Conservation (phyloP, 2,329 filamentous ascomycete species). For the Atkinsonella hypoxylon region DNA sequence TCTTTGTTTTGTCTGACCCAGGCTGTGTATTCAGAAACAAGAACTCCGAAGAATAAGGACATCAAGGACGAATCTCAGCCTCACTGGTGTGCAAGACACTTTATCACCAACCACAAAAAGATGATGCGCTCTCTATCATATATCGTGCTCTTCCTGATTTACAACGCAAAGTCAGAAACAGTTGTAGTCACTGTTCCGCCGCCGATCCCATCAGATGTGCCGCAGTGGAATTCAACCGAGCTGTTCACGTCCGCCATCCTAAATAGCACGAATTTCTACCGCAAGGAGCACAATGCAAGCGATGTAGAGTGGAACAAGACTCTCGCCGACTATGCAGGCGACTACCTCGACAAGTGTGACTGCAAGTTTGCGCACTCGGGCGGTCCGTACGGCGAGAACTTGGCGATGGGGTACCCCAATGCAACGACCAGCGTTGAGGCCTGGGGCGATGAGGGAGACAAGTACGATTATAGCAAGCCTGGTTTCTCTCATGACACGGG, state of each 20-base stretch:
- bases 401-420: constrained; percentile 1
- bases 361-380: constrained; percentile 44
- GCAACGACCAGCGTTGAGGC: constrained; percentile 3
- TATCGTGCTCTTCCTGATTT: background rate
- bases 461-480: constrained; percentile 8
- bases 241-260: constrained; percentile 44
- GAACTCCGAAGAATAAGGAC: background rate
- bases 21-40: no score
- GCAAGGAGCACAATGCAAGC: constrained; percentile 47
- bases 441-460: constrained; percentile 9
- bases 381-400: constrained; percentile 36
- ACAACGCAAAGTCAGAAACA: background rate
- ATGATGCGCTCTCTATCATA: background rate
- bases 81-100: background rate
- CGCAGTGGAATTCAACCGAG: constrained; percentile 1
- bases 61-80: no score
- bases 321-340: constrained; percentile 40
- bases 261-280: constrained; percentile 54
- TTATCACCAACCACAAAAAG: background rate
- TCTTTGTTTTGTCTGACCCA: no score
- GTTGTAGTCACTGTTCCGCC: constrained; percentile 2
- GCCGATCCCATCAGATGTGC: constrained; percentile 2
- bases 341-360: constrained; percentile 31
- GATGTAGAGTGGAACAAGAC: constrained; percentile 53
- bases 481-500: constrained; percentile 4